Conservation (phyloP, 2,329 filamentous ascomycete genomes). For the Colletotrichum camelliae region DNA sequence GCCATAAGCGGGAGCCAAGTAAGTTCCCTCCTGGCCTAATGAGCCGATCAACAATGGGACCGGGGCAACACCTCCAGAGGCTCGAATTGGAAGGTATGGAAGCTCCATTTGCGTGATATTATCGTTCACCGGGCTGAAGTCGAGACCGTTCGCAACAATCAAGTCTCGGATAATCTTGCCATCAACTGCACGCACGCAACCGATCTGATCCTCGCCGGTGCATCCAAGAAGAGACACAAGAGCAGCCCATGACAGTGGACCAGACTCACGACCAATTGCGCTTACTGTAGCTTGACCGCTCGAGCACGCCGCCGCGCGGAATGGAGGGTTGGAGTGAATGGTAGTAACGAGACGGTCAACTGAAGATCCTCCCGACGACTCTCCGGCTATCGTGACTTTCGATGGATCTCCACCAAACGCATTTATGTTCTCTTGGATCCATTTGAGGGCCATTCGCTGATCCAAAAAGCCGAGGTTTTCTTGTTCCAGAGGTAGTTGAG, state of each 20-base stretch:
- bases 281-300: constrained; percentile 5
- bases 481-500: neutral
- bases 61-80: neutral
- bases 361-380: constrained; percentile 59
- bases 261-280: neutral
- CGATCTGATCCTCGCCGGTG: neutral
- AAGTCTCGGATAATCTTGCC: neutral
- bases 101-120: neutral
- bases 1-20: neutral
- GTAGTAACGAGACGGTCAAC: constrained; percentile 34
- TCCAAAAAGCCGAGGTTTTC: constrained; percentile 61
- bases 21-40: neutral
- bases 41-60: neutral
- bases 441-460: constrained; percentile 61
- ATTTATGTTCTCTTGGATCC: constrained; percentile 66
- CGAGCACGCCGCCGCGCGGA: neutral
- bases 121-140: constrained; percentile 2
- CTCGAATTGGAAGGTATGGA: neutral
- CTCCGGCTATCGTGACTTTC: constrained; percentile 67
- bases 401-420: constrained; percentile 67
- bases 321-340: neutral
- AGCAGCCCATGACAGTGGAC: neutral
- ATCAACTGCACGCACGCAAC: neutral
- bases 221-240: neutral
- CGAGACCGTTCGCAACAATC: neutral